A percentile compares a stretch with the other conserved stretches of the same genome.
These are phyloP conservation scores for Pseudocercospora crystallina DNA, from an alignment of 2,329 filamentous ascomycete species.

Conservation along the genomic window DNA sequence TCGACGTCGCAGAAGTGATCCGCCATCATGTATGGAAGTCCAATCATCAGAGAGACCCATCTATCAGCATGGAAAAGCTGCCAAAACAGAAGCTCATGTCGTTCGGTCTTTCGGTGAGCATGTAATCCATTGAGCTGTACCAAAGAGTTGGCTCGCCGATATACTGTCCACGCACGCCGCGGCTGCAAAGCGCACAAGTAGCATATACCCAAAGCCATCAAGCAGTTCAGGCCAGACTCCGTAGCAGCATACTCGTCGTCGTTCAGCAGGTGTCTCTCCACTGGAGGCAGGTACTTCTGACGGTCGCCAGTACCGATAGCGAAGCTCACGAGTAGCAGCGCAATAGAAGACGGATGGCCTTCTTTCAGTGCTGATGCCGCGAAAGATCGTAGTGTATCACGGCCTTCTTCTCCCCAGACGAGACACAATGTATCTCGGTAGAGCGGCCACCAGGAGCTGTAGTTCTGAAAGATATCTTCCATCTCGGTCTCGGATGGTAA, in stretches of 20 bases:
- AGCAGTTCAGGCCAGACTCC: slow-evolving; percentile 12
- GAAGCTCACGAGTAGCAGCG: slow-evolving; percentile 12
- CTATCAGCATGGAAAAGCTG: slow-evolving; percentile 20
- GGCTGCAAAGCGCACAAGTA: slow-evolving; percentile 15
- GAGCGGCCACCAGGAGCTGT: slow-evolving; percentile 19
- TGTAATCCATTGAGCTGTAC: slow-evolving; percentile 17
- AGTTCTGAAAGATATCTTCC: slow-evolving; percentile 8
- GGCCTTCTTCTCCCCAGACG: slow-evolving; percentile 7
- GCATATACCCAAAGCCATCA: slow-evolving; percentile 21
- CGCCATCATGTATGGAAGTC: slow-evolving; percentile 13
- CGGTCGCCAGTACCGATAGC: slow-evolving; percentile 15
- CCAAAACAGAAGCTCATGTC: slow-evolving; percentile 17
- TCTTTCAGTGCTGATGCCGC: not conserved
- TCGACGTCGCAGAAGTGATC: slow-evolving; percentile 17
- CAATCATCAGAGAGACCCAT: slow-evolving; percentile 21
- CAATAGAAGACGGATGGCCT: slow-evolving; percentile 9
- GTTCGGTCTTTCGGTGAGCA: slow-evolving; percentile 4
- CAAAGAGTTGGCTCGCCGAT: slow-evolving; percentile 15
- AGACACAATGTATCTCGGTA: slow-evolving; percentile 17
- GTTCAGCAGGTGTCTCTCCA: slow-evolving; percentile 14
- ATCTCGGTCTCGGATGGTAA: slow-evolving; percentile 11
- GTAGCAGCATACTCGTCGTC: slow-evolving; percentile 16
- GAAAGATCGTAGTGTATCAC: slow-evolving; percentile 6
- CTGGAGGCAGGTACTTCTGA: slow-evolving; percentile 15
- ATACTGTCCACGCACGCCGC: slow-evolving; percentile 17